Conservation (phyloP, 1,139 yeast genomes). For the Blastobotrys serpentis region DNA sequence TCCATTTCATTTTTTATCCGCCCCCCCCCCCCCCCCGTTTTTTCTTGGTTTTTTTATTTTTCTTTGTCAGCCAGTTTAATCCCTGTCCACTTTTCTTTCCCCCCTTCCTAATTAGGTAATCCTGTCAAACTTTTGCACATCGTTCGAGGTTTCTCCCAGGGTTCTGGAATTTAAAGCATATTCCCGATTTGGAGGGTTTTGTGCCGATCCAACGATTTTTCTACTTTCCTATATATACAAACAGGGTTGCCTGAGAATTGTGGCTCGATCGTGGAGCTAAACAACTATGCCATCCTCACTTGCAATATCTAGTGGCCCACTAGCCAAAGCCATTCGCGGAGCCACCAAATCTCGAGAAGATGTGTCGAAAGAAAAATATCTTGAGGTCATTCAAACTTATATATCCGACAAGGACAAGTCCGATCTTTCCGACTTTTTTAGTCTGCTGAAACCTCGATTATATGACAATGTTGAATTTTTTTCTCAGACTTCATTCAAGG, state of each 20-base stretch:
- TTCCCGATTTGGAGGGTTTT: conserved; percentile 3
- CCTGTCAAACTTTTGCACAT: background rate
- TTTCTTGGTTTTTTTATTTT: background rate
- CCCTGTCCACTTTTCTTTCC: conserved; percentile 1
- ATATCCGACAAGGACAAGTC: conserved; percentile 18
- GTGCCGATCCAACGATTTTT: conserved; percentile 9
- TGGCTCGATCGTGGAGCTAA: background rate
- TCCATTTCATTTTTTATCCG: background rate
- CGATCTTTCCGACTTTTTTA: conserved; percentile 17
- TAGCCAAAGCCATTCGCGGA: conserved; percentile 22
- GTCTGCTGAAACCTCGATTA: conserved; percentile 21
- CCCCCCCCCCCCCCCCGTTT: no score
- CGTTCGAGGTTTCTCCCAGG: background rate
- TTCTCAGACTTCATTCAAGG: conserved; percentile 23
- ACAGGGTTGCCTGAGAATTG: background rate
- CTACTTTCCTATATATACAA: conserved; percentile 2
- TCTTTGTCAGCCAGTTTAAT: background rate
- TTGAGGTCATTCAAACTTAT: conserved; percentile 20
- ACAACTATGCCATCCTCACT: background rate
- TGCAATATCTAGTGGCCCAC: background rate
- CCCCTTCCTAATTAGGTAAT: background rate
- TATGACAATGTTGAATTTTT: conserved; percentile 8
- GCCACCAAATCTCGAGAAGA: conserved; percentile 28
- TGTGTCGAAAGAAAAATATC: conserved; percentile 26
- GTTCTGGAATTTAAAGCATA: background rate